Base-by-base conservation (phyloP, 148 eudicot genomes). In the Heliamphora exappendiculata region DNA sequence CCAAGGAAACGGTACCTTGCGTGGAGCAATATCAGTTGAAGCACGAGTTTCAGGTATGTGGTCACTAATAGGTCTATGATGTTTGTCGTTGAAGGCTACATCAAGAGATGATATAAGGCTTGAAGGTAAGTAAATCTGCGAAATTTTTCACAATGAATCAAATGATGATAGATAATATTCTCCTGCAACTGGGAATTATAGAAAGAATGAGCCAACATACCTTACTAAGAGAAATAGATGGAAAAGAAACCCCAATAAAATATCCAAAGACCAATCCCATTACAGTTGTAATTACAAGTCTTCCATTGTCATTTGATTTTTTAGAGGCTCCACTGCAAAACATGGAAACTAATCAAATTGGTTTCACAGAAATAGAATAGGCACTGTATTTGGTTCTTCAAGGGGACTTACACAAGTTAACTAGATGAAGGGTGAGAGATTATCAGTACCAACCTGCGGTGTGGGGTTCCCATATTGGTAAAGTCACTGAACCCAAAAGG, bases 181-280 rank as follows among this genome's bases (percentile, higher is more conserved):
- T 55, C 7, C 54, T 53, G 53, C 44, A 74, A 65, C 28, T 72
- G n/a, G 50, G 11, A 9, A 22, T 70, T 19, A 70, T 37, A 31
- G 13, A 20, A 49, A 44, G 41, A 34, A 17, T 33, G 60, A 64
- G 60, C 42, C 70, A 39, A 65, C 77, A 73, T 82, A 90, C 93
- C 93, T 80, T 85, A 41, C 83, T 65, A 65, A 90, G 78, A 70
- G 89, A 85, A 85, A 88, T 85, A 29, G 81, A 86, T 7, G 93
- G 91, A 81, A 86, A 88, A 53, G 91, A 88, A 63, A 85, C 76
- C 70, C 93, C 93, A 67, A 88, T 76, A 69, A 86, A 88, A 78
- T 88, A 90, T 42, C 93, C 93, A 78, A 90, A 85, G 73, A 88
- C 87, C 78, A 90, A 84, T 73, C 91, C 93, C 82, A 86, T 83